phyloP scores from a whole-genome alignment of 2,329 filamentous ascomycete species.

The Neofusicoccum laricinum region DNA sequence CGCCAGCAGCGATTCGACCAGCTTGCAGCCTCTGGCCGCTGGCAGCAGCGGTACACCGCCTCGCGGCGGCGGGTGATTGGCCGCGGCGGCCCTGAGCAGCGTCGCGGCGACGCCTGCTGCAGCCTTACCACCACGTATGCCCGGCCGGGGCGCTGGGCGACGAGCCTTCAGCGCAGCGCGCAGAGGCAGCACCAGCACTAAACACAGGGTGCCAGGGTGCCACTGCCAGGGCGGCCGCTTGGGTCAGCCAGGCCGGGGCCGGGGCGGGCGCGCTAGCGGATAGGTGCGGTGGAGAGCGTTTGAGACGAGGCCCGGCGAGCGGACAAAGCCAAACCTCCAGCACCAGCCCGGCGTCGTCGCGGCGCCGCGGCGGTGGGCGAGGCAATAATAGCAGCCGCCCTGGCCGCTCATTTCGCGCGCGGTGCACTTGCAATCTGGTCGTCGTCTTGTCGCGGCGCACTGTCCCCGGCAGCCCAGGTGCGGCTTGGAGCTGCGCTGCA shows the following conservation, averaged over 20 bases:
- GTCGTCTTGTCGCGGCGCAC: background rate
- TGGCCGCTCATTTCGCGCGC: background rate
- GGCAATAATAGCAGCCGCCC: background rate
- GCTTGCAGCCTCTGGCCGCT: background rate
- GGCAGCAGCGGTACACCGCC: background rate
- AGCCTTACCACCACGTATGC: background rate
- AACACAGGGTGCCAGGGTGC: background rate
- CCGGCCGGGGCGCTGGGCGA: background rate
- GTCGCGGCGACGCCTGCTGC: background rate
- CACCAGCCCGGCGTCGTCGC: background rate
- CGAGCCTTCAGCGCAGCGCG: background rate
- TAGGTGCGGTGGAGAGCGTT: background rate
- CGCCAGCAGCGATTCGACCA: slow-evolving; percentile 1
- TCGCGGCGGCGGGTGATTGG: slow-evolving; percentile 10
- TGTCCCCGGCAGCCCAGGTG: too few species aligned
- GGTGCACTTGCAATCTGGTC: background rate
- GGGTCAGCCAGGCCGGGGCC: too few species aligned
- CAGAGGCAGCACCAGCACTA: background rate
- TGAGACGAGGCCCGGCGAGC: background rate
- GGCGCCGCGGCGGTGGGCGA: background rate
- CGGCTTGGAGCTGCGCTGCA: background rate
- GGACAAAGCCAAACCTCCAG: slow-evolving; percentile 1
- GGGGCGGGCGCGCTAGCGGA: background rate
- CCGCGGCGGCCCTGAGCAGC: background rate
- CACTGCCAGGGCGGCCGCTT: background rate